Percentiles rank a stretch among this genome's conserved stretches.
Evolutionary conservation across 768 basidiomycete genomes (phyloP).

Genomic region (Amanita rubescens): DNA sequence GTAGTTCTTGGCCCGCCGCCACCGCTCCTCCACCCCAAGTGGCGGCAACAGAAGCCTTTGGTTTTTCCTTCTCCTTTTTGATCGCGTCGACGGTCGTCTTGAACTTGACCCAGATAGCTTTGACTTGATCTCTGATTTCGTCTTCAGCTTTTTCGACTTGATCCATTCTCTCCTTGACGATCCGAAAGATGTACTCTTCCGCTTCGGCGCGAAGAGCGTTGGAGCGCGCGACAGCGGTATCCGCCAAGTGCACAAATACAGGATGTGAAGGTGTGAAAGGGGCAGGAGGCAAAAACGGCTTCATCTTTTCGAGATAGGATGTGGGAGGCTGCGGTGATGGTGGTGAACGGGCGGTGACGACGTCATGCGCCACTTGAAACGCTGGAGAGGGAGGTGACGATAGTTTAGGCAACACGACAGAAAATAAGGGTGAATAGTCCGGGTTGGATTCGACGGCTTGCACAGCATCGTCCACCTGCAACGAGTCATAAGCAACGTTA

Average conservation of each 20-base stretch:
- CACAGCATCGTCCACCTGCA: constrained; percentile 33
- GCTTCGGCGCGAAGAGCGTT: constrained; percentile 45
- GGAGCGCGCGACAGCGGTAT: constrained; percentile 48
- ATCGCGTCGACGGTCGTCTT: constrained; percentile 37
- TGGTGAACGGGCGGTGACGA: constrained; percentile 18
- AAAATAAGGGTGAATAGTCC: constrained; percentile 39
- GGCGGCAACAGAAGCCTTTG: constrained; percentile 2
- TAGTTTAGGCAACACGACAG: constrained; percentile 34
- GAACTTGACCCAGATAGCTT: constrained; percentile 56
- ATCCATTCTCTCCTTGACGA: constrained; percentile 45
- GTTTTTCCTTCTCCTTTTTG: constrained; percentile 28
- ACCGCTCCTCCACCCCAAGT: too few relatives aligned
- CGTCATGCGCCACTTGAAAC: constrained; percentile 16
- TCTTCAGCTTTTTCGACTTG: constrained; percentile 52
- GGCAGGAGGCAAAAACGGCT: constrained; percentile 62
- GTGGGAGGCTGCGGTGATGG: constrained; percentile 22
- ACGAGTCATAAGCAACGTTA: constrained; percentile 13
- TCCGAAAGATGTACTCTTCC: constrained; percentile 48
- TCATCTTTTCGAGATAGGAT: constrained; percentile 44
- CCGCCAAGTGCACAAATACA: constrained; percentile 57
- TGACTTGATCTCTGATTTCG: constrained; percentile 48
- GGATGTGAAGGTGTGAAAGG: constrained; percentile 74
- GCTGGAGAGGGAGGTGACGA: constrained; percentile 17
- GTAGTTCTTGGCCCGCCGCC: not conserved
- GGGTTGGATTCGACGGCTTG: constrained; percentile 29